A percentile compares a stretch with the other conserved stretches of the same genome.
These are phyloP conservation scores for Globisporangium acanthophoron DNA, from an alignment of 352 stramenopile genomes.

Conservation along the genomic window DNA sequence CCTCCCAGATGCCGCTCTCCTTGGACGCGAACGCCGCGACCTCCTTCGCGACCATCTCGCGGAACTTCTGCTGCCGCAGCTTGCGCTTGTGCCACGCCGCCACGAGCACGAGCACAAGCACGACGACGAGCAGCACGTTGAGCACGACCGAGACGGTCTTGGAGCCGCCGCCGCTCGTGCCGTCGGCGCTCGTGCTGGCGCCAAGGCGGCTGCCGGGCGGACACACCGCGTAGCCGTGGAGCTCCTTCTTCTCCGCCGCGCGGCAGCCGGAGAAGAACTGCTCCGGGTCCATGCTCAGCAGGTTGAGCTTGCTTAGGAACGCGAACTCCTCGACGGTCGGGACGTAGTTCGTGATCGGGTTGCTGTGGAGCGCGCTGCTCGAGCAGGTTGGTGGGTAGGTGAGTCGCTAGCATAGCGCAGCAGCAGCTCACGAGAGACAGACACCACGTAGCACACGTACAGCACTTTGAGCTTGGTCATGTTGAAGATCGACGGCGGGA, in stretches of 20 bases:
- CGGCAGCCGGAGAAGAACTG: constrained; percentile 5
- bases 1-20: constrained; percentile 7
- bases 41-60: background rate
- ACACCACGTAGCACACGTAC: background rate
- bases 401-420: no score
- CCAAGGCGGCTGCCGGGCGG: background rate
- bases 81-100: constrained; percentile 12
- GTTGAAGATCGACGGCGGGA: constrained; percentile 5
- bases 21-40: constrained; percentile 1
- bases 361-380: constrained; percentile 4
- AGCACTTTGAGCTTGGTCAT: constrained; percentile 1
- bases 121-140: constrained; percentile 3
- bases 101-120: constrained; percentile 5
- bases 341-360: constrained; percentile 8
- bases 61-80: background rate
- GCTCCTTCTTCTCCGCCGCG: background rate
- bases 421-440: no score
- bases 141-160: constrained; percentile 1
- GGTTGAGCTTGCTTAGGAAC: constrained; percentile 4
- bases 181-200: background rate
- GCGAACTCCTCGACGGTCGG: constrained; percentile 7
- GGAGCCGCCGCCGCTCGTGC: no score
- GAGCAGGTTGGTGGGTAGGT: background rate
- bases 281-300: constrained; percentile 2
- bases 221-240: constrained; percentile 3